Percentiles rank a stretch among this genome's conserved stretches.
These are phyloP conservation scores for Sporothrix mexicana DNA, from an alignment of 2,329 filamentous ascomycete genomes.

Conservation along the genomic window DNA sequence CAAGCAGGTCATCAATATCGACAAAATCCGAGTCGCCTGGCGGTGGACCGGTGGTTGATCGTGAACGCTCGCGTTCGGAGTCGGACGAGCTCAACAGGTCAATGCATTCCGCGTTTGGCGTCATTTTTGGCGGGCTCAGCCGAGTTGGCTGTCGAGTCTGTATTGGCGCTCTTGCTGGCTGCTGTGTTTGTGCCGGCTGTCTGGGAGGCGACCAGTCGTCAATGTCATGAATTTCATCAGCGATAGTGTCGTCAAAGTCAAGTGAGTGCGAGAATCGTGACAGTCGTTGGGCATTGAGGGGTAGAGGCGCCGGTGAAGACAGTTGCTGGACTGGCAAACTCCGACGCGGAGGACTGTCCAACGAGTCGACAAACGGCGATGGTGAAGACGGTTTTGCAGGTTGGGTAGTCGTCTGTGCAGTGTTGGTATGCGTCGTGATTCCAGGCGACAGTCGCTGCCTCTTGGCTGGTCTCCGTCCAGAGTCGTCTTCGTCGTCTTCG, in stretches of 20 bases:
- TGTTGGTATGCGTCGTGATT: background rate
- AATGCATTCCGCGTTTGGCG: constrained; percentile 21
- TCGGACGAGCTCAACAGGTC: constrained; percentile 35
- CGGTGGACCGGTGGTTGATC: background rate
- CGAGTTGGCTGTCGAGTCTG: background rate
- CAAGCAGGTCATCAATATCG: constrained; percentile 30
- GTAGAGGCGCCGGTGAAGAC: background rate
- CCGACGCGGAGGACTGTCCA: background rate
- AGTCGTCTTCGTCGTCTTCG: background rate
- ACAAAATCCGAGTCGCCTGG: constrained; percentile 4
- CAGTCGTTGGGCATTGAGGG: background rate
- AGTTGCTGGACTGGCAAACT: background rate
- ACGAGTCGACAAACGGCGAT: background rate
- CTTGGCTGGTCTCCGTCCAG: constrained; percentile 3
- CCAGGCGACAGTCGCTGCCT: constrained; percentile 18
- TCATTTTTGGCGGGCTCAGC: background rate
- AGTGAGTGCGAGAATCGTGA: background rate
- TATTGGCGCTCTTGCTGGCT: background rate
- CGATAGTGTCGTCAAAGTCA: background rate
- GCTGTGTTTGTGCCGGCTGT: background rate
- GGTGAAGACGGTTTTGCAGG: background rate
- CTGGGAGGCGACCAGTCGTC: background rate
- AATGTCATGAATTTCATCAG: background rate
- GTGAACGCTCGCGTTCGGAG: background rate
- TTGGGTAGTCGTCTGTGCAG: background rate